Conservation (phyloP, 257 asterid species). For the Orobanche coerulescens region DNA sequence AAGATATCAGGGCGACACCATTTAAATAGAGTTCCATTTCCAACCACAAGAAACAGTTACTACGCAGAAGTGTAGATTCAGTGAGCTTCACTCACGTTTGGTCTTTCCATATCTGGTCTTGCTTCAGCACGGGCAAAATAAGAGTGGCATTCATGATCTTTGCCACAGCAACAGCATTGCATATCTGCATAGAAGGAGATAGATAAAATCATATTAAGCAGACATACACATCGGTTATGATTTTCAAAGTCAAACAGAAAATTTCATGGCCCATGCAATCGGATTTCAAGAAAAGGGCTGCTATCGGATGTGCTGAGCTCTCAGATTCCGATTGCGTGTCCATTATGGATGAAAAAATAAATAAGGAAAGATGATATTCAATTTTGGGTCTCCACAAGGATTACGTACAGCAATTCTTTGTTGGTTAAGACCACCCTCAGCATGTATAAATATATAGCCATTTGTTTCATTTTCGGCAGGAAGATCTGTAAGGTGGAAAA, state of each 20-base stretch:
- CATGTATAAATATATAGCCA: constrained; percentile 93
- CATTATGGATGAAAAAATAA: constrained; percentile 10
- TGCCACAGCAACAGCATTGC: constrained; percentile 99
- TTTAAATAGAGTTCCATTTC: neutral
- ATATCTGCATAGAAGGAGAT: constrained; percentile 51
- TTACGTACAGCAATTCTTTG: constrained; percentile 91
- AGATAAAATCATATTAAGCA: constrained; percentile 9
- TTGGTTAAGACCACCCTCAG: constrained; percentile 99
- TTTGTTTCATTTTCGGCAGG: constrained; percentile 65
- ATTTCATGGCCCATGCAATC: neutral
- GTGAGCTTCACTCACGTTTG: constrained; percentile 75
- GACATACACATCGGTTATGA: too few relatives aligned
- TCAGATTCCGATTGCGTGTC: neutral
- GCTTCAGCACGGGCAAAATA: constrained; percentile 93
- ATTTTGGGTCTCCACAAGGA: constrained; percentile 14
- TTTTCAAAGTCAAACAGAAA: neutral
- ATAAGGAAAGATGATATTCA: constrained; percentile 8
- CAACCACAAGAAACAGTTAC: neutral
- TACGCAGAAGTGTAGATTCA: constrained; percentile 14
- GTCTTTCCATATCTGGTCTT: constrained; percentile 99
- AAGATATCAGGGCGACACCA: neutral
- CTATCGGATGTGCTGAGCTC: neutral
- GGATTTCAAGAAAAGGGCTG: constrained; percentile 6
- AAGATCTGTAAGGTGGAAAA: constrained; percentile 55
- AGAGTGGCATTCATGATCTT: constrained; percentile 95